phyloP scores from a whole-genome alignment of 768 basidiomycete species.

The Agaricus subrufescens region DNA sequence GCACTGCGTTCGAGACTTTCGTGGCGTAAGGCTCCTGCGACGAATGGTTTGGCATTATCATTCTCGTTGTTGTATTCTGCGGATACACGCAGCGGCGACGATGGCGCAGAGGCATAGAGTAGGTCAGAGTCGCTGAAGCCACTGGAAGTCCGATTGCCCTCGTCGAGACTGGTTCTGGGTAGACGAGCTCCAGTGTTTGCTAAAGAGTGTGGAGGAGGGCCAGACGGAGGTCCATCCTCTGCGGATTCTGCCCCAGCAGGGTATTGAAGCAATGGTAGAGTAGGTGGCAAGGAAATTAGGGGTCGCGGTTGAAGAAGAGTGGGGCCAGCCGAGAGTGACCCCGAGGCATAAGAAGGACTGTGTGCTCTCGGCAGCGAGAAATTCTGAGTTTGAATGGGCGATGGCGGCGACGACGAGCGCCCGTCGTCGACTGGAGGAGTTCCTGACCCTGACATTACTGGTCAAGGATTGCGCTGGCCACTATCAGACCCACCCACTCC shows the following conservation, averaged over 20 bases:
- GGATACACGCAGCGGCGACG: not conserved
- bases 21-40: not conserved
- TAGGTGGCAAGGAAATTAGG: constrained; percentile 2
- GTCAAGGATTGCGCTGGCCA: no score
- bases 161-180: not conserved
- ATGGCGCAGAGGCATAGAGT: constrained; percentile 7
- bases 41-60: not conserved
- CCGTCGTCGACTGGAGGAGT: not conserved
- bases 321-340: not conserved
- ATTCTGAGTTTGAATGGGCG: not conserved
- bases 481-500: no score
- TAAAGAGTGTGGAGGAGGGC: not conserved
- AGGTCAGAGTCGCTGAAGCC: constrained; percentile 1
- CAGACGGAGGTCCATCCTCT: constrained; percentile 5
- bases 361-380: not conserved
- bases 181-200: not conserved
- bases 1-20: not conserved
- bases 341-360: not conserved
- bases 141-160: not conserved
- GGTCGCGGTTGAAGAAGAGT: not conserved
- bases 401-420: not conserved
- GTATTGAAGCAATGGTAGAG: not conserved
- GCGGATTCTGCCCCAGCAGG: not conserved
- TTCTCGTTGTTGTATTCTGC: not conserved
- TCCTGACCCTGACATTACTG: not conserved